Conservation (phyloP, 192 early-diverging fungal species). For the Pilaira anomala region DNA sequence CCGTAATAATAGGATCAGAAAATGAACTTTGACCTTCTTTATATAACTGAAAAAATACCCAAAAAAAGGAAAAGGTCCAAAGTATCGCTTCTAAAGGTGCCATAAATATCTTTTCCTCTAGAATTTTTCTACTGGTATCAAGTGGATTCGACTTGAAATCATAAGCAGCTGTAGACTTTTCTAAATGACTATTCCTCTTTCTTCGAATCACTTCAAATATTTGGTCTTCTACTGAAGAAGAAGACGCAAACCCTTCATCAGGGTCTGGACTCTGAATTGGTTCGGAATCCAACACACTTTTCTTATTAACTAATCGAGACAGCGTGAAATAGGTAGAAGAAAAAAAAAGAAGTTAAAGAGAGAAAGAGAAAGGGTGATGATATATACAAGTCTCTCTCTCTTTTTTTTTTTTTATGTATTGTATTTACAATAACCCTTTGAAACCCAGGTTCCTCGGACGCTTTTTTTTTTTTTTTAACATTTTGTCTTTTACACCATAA, state of each 20-base stretch:
- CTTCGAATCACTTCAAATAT: conserved; percentile 18
- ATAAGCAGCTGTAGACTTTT: neutral
- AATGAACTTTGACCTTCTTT: neutral
- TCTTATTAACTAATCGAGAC: too few species aligned
- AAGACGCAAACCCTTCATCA: conserved; percentile 37
- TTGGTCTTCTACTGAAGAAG: conserved; percentile 28
- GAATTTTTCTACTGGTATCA: neutral
- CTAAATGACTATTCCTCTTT: neutral
- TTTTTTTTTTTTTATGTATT: too few species aligned
- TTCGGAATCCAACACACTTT: neutral
- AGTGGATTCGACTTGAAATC: conserved; percentile 4
- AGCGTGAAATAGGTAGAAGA: too few species aligned
- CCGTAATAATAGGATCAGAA: conserved; percentile 2
- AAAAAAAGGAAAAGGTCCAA: conserved; percentile 13
- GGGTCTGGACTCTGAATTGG: conserved; percentile 1
- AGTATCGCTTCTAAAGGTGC: conserved; percentile 1
- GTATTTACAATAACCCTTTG: too few species aligned
- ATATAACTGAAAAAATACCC: conserved; percentile 11
- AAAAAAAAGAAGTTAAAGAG: too few species aligned
- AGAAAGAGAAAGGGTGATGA: too few species aligned
- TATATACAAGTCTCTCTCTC: too few species aligned
- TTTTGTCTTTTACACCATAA: too few species aligned
- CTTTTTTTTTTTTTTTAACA: too few species aligned
- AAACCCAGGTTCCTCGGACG: too few species aligned
- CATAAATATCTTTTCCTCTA: neutral